Evolutionary conservation across 139 green algal species (phyloP).

Genomic region (Coelastrella sp.): DNA sequence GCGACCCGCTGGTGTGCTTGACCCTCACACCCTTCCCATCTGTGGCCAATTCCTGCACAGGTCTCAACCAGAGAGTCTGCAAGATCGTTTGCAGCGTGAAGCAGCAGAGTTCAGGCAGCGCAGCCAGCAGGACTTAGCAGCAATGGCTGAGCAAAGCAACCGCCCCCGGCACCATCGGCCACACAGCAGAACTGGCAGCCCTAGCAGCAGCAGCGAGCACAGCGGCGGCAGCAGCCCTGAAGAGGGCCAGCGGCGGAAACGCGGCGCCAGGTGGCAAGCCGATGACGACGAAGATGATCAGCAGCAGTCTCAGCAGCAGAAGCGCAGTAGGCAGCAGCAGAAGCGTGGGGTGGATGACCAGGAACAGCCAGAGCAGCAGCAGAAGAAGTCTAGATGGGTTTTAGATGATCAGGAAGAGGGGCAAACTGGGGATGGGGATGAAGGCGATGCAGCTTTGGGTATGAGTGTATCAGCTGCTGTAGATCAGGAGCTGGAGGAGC

Average conservation of each 20-base stretch:
- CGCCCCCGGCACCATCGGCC: conserved; percentile 17
- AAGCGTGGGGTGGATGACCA: not conserved
- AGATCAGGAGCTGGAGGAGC: conserved; percentile 38
- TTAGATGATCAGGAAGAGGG: conserved; percentile 17
- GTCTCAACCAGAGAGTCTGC: conserved; percentile 17
- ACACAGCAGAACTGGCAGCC: not conserved
- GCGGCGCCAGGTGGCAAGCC: not conserved
- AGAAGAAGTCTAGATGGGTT: conserved; percentile 17
- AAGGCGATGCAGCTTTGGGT: conserved; percentile 4
- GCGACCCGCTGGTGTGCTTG: no score
- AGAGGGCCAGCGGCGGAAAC: not conserved
- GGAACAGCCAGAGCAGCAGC: conserved; percentile 29
- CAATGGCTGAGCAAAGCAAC: not conserved
- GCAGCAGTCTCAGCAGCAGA: conserved; percentile 30
- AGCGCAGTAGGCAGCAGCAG: not conserved
- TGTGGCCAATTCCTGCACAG: not conserved
- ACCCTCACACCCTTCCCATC: no score
- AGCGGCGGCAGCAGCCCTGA: conserved; percentile 25
- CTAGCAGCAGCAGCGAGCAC: not conserved
- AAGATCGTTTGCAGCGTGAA: conserved; percentile 55
- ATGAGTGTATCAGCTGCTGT: not conserved
- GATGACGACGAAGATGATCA: conserved; percentile 5
- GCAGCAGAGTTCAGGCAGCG: conserved; percentile 51
- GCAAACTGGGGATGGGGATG: conserved; percentile 1
- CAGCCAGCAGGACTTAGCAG: conserved; percentile 10